Evolutionary conservation across 1,139 yeast species (phyloP).

Genomic region (Debaryomyces fabryi): DNA sequence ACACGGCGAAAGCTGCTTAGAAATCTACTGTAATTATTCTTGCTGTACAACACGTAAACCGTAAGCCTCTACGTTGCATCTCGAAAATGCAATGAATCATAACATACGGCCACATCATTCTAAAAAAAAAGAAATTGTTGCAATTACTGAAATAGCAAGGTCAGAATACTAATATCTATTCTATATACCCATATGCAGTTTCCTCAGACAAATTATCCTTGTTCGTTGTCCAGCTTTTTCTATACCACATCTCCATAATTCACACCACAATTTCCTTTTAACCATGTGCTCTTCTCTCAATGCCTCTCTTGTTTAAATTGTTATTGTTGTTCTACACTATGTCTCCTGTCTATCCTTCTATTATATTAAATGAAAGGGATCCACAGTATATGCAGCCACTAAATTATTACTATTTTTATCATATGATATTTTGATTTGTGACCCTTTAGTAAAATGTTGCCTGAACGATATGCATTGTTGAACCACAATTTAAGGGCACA

Average conservation of each 20-base stretch:
- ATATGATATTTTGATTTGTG: background rate
- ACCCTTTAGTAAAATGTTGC: background rate
- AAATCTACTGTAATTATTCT: background rate
- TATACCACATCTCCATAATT: background rate
- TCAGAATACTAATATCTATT: background rate
- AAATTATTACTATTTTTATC: background rate
- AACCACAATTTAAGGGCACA: background rate
- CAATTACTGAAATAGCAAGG: background rate
- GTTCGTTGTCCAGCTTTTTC: background rate
- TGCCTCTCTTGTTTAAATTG: background rate
- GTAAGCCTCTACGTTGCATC: background rate
- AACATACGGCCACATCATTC: background rate
- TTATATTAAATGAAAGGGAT: background rate
- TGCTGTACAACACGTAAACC: background rate
- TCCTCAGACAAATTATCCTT: background rate
- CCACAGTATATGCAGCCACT: background rate
- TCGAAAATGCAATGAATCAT: background rate
- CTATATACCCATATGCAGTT: background rate
- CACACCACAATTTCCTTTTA: background rate
- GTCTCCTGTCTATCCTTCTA: background rate
- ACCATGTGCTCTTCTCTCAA: background rate
- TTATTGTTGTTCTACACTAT: background rate
- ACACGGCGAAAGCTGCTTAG: background rate
- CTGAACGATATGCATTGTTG: background rate
- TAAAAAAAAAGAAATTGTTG: background rate